These are phyloP conservation scores for Helminthosporium solani DNA, from an alignment of 2,329 filamentous ascomycete species.

Conservation along the genomic window DNA sequence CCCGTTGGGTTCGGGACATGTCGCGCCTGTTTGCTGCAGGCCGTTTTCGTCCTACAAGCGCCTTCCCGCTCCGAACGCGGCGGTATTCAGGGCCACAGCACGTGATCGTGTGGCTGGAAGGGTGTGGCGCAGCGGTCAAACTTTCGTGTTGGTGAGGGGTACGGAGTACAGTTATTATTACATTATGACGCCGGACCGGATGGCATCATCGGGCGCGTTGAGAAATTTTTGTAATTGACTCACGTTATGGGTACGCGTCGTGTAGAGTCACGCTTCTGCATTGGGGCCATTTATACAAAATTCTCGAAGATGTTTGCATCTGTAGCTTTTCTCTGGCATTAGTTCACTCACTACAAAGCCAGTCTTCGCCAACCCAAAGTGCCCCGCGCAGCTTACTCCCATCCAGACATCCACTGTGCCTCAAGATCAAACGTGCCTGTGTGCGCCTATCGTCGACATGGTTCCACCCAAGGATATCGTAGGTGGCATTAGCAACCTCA, in stretches of 20 bases:
- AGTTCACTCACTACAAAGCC: background rate
- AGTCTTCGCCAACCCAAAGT: background rate
- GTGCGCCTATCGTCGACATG: too few species aligned
- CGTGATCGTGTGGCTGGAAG: background rate
- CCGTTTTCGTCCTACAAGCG: too few species aligned
- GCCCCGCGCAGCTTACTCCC: background rate
- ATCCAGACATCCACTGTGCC: background rate
- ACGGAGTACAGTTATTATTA: too few species aligned
- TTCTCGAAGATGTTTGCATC: too few species aligned
- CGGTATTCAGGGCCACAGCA: too few species aligned
- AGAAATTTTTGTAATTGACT: constrained; percentile 7
- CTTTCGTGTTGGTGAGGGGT: background rate
- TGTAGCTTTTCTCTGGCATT: too few species aligned
- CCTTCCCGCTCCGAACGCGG: constrained; percentile 2
- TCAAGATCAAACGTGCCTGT: background rate
- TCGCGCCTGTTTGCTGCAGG: too few species aligned
- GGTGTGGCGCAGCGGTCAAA: background rate
- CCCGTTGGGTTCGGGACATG: background rate
- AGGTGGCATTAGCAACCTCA: constrained; percentile 33
- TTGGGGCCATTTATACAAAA: background rate
- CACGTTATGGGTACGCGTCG: background rate
- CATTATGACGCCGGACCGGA: background rate
- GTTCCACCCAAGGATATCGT: constrained; percentile 41
- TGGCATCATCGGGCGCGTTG: constrained; percentile 1
- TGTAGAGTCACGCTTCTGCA: background rate